Evolutionary conservation across 1,284 basidiomycete species (phyloP).

Genomic region (Microbotryum violaceum): DNA sequence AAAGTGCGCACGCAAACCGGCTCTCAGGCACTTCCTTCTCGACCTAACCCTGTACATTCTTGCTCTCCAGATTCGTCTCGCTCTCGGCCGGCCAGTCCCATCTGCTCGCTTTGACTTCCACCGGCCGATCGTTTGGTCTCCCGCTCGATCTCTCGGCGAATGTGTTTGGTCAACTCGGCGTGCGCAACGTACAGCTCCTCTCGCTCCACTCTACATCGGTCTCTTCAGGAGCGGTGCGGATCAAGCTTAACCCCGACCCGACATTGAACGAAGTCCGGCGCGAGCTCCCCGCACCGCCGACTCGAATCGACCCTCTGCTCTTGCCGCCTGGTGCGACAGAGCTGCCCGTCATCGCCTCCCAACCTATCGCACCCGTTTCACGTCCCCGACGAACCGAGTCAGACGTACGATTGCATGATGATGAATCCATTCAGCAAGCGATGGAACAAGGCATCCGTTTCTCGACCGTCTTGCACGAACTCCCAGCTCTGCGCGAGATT

Average conservation of each 20-base stretch:
- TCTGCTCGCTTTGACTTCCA: conserved; percentile 72
- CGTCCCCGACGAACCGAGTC: conserved; percentile 38
- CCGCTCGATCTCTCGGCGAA: conserved; percentile 74
- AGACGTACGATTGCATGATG: background rate
- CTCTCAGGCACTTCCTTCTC: background rate
- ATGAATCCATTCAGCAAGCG: conserved; percentile 17
- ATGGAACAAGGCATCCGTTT: conserved; percentile 52
- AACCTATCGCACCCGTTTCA: conserved; percentile 1
- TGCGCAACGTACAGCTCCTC: conserved; percentile 48
- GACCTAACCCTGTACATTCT: background rate
- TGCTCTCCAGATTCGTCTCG: conserved; percentile 53
- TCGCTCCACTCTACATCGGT: conserved; percentile 31
- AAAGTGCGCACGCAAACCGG: conserved; percentile 41
- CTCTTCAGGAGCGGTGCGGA: conserved; percentile 46
- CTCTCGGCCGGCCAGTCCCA: conserved; percentile 72
- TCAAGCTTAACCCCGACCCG: conserved; percentile 18
- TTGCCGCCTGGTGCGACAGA: conserved; percentile 34
- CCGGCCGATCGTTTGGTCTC: conserved; percentile 71
- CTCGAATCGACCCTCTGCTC: conserved; percentile 40
- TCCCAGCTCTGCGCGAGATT: conserved; percentile 65
- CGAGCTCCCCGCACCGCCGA: conserved; percentile 36
- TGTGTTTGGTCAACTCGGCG: conserved; percentile 75
- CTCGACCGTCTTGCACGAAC: conserved; percentile 66
- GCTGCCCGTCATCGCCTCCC: conserved; percentile 1
- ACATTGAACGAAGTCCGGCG: conserved; percentile 13